Percentiles rank a stretch among this genome's conserved stretches.
phyloP scores from a whole-genome alignment of 1,284 basidiomycete species.

The Heterobasidion occidentale region DNA sequence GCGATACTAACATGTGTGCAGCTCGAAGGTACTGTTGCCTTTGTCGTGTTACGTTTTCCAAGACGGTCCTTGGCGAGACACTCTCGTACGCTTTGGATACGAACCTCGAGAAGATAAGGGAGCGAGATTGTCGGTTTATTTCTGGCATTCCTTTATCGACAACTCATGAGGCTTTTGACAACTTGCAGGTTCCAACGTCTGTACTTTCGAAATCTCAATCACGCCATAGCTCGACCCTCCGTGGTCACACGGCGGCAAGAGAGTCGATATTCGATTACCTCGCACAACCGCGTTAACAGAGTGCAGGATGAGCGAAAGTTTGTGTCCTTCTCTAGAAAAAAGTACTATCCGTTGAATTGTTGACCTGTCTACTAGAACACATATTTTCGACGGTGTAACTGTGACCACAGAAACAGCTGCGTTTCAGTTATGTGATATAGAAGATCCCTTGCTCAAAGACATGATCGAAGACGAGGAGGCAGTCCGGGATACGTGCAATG shows the following conservation, averaged over 20 bases:
- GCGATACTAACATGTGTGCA: constrained; percentile 22
- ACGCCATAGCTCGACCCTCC: constrained; percentile 67
- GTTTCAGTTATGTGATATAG: constrained; percentile 90
- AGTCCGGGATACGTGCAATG: constrained; percentile 64
- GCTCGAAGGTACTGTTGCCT: constrained; percentile 66
- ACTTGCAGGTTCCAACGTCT: constrained; percentile 67
- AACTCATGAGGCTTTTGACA: neutral
- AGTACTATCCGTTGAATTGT: neutral
- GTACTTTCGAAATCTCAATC: constrained; percentile 78
- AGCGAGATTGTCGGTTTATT: constrained; percentile 59
- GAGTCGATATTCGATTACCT: constrained; percentile 18
- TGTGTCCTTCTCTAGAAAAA: neutral
- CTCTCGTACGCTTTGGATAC: constrained; percentile 81
- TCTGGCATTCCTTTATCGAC: constrained; percentile 4
- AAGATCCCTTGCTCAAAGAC: constrained; percentile 71
- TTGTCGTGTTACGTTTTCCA: constrained; percentile 81
- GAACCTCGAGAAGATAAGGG: constrained; percentile 73
- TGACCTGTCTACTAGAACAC: constrained; percentile 30
- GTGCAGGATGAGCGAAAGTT: constrained; percentile 20
- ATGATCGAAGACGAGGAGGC: constrained; percentile 73
- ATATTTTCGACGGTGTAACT: constrained; percentile 85
- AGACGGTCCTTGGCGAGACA: constrained; percentile 93
- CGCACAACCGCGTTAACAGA: constrained; percentile 18
- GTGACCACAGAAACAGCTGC: constrained; percentile 79
- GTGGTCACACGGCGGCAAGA: constrained; percentile 63